These are phyloP conservation scores for Cicer yamashitae DNA, from an alignment of 306 rosid species.

Conservation along the genomic window DNA sequence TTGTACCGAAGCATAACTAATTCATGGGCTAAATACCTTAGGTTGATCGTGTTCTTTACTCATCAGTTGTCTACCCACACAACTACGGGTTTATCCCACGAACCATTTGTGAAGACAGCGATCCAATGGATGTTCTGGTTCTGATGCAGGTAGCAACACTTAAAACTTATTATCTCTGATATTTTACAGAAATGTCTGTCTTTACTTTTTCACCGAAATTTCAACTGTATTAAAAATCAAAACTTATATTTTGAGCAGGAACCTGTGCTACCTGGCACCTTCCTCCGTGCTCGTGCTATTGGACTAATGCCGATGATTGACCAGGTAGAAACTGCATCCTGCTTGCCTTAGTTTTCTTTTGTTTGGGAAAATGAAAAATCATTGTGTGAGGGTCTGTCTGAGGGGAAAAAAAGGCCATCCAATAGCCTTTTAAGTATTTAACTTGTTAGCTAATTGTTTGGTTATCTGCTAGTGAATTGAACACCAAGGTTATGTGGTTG, in stretches of 20 bases:
- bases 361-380: slow-evolving; percentile 17
- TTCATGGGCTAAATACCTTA: slow-evolving; percentile 47
- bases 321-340: slow-evolving; percentile 61
- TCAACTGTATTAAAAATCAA: slow-evolving; percentile 21
- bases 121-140: slow-evolving; percentile 92
- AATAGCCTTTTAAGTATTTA: not conserved
- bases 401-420: not conserved
- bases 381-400: not conserved
- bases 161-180: slow-evolving; percentile 33
- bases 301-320: slow-evolving; percentile 99
- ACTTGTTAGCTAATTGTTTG: not conserved
- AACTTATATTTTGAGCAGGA: slow-evolving; percentile 58
- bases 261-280: slow-evolving; percentile 86
- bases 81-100: slow-evolving; percentile 97
- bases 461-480: slow-evolving; percentile 8
- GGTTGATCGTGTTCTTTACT: slow-evolving; percentile 97
- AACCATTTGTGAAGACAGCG: slow-evolving; percentile 95
- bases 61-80: slow-evolving; percentile 98
- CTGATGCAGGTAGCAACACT: slow-evolving; percentile 86
- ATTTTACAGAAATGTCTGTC: not conserved
- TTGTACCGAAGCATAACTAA: slow-evolving; percentile 38
- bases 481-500: slow-evolving; percentile 28
- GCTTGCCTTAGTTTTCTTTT: slow-evolving; percentile 12
- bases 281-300: slow-evolving; percentile 99
- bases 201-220: slow-evolving; percentile 28